phyloP scores from a whole-genome alignment of 2,329 filamentous ascomycete genomes.

The Fusarium haematococcum region DNA sequence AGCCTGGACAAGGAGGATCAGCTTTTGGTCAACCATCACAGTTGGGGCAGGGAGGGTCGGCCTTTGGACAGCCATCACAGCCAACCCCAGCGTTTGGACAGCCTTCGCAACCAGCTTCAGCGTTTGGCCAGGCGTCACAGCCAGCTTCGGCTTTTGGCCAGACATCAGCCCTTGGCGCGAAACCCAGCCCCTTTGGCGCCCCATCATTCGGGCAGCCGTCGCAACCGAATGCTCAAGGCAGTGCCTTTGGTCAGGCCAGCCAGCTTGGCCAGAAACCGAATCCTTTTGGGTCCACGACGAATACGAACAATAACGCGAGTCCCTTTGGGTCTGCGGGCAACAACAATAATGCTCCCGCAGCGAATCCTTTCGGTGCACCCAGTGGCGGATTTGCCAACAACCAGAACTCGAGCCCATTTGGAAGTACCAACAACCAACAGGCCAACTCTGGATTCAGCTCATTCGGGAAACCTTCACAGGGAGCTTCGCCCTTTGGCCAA shows the following conservation, averaged over 20 bases:
- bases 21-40: neutral
- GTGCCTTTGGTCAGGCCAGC: constrained; percentile 50
- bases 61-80: constrained; percentile 45
- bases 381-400: constrained; percentile 22
- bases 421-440: constrained; percentile 28
- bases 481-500: constrained; percentile 38
- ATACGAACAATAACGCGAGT: constrained; percentile 36
- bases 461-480: constrained; percentile 45
- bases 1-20: neutral
- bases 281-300: constrained; percentile 49
- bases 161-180: constrained; percentile 44
- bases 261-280: constrained; percentile 53
- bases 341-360: constrained; percentile 36
- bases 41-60: neutral
- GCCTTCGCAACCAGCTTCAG: constrained; percentile 42
- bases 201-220: constrained; percentile 51
- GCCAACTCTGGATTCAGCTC: constrained; percentile 34
- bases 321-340: constrained; percentile 42
- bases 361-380: constrained; percentile 47
- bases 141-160: constrained; percentile 51
- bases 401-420: constrained; percentile 37
- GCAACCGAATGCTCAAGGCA: constrained; percentile 43
- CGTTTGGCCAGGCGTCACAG: constrained; percentile 57
- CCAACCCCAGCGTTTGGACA: constrained; percentile 58
- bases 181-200: constrained; percentile 52